These are phyloP conservation scores for Trichoderma sp. DNA, from an alignment of 2,329 filamentous ascomycete species.

Conservation along the genomic window DNA sequence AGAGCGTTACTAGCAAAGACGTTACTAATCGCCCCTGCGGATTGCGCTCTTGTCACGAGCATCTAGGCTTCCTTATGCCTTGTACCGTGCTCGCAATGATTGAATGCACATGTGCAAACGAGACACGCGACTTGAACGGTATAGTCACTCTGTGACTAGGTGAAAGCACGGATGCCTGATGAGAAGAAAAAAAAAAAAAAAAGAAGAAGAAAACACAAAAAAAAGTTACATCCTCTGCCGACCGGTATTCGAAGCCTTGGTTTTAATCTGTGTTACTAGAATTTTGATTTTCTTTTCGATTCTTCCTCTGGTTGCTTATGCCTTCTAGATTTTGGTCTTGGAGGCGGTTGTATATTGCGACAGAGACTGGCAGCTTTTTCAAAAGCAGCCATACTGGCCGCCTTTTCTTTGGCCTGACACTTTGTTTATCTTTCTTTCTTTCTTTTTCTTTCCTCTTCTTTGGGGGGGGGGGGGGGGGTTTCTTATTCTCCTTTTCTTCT, in stretches of 20 bases:
- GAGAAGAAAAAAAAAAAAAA: background rate
- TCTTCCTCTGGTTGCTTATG: background rate
- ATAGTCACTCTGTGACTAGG: conserved; percentile 3
- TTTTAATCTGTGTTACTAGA: conserved; percentile 30
- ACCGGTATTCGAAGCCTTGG: conserved; percentile 18
- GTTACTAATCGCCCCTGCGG: background rate
- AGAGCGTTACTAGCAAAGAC: conserved; percentile 39
- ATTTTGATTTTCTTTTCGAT: conserved; percentile 8
- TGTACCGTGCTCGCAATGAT: conserved; percentile 25
- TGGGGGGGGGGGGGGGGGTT: too few species aligned
- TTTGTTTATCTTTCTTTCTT: background rate
- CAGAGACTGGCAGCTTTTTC: conserved; percentile 1
- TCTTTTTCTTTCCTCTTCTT: too few species aligned
- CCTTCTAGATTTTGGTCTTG: background rate
- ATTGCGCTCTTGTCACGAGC: background rate
- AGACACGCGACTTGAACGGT: conserved; percentile 1
- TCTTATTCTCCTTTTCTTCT: background rate
- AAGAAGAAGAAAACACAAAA: background rate
- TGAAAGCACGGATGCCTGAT: conserved; percentile 1
- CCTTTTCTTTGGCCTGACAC: background rate
- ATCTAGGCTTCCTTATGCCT: conserved; percentile 20
- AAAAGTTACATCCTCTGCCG: background rate
- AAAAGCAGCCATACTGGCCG: background rate
- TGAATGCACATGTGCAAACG: conserved; percentile 27
- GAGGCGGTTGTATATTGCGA: conserved; percentile 26